Conservation (phyloP, 805 yeast genomes). For the Alloascoidea hylecoeti region DNA sequence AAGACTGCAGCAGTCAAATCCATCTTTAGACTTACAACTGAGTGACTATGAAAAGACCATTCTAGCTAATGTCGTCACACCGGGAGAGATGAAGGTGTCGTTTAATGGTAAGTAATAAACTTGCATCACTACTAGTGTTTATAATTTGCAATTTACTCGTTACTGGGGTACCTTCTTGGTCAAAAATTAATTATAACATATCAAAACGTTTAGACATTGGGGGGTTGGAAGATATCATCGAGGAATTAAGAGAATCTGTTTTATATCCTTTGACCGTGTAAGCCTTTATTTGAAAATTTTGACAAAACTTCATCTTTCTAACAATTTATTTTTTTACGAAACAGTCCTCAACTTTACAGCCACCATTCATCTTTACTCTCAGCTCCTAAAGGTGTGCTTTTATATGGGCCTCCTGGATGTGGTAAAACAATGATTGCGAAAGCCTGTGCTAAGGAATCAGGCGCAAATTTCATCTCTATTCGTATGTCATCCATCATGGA, state of each 20-base stretch:
- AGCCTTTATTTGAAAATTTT: conserved; percentile 2
- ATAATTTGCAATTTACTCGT: background rate
- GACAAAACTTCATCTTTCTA: background rate
- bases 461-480: conserved; percentile 82
- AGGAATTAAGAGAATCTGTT: conserved; percentile 79
- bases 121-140: background rate
- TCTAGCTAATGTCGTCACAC: conserved; percentile 65
- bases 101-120: conserved; percentile 30
- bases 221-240: conserved; percentile 71
- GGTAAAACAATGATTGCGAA: conserved; percentile 97
- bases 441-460: conserved; percentile 84
- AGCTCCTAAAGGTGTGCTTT: conserved; percentile 88
- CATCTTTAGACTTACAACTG: conserved; percentile 37
- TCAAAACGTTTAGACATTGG: conserved; percentile 69
- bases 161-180: conserved; percentile 2
- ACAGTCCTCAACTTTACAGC: conserved; percentile 54
- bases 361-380: conserved; percentile 57
- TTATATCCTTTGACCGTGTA: conserved; percentile 60
- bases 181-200: too few species aligned
- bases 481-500: conserved; percentile 92
- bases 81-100: conserved; percentile 64
- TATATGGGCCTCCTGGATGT: conserved; percentile 96
- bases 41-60: conserved; percentile 70
- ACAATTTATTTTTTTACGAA: background rate
- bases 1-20: conserved; percentile 43